Evolutionary conservation across 2,329 filamentous ascomycete genomes (phyloP), one percentile per base, ranked within the genome.

Genomic region (Cladosporium colombiae): DNA sequence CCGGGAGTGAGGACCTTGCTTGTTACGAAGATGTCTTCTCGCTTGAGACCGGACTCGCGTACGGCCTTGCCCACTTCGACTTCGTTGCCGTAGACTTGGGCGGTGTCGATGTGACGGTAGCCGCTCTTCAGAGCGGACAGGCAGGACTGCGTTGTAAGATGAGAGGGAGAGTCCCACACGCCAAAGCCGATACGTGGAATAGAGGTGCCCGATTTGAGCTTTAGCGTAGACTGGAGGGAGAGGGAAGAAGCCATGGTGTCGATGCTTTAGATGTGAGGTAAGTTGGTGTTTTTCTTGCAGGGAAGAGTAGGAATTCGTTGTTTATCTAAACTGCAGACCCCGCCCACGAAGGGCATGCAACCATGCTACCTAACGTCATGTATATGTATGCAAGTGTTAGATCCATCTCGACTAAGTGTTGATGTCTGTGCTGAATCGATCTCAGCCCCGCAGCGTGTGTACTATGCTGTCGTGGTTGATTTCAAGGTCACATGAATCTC

Each of bases 171-270:
- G 50, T 83, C 74, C 44, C 80, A 92, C 67, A 91, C 88, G 59
- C 90, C 90, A 72, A 92, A 91, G 14, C 89, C 90, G 11, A 92
- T 82, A 31, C 82, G 83, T 27, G 90, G 90, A 21, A 92, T 89
- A 64, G 78, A 78, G 69, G 82, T 76, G 37, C 75, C 70, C 60
- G 81, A 82, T 65, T 84, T 84, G 46, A 88, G 81, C 50, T 83
- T 75, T 46, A 87, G 74, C 25, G 78, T 78, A 67, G 84, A 82
- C 25, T 79, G 78, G 66, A 86, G 77, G 65, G 77, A 76, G 68
- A 83, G 75, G 49, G 78, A 76, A 35, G 65, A 66, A 25, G 70
- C 60, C 72, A 74, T 73, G 25, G 37, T 68, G 60, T 49, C 46
- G 60, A 64, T 61, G 58, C 57, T 62, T 56, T 49, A 49, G 50